Conservation (phyloP, 1,139 yeast genomes). For the Wickerhamomyces sp. region DNA sequence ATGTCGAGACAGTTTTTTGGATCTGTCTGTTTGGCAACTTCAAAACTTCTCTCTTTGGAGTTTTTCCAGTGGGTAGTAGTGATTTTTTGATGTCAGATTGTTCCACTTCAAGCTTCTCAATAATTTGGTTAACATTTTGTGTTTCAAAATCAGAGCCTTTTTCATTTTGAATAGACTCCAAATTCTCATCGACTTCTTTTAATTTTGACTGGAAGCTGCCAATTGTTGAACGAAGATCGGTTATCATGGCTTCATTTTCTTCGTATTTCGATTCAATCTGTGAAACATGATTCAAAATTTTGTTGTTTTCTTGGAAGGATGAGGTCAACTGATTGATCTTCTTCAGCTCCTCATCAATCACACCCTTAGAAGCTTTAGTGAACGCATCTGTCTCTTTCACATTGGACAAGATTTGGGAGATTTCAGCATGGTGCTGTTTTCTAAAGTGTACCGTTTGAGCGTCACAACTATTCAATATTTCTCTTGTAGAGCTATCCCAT, state of each 20-base stretch:
- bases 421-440: conserved; percentile 20
- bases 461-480: conserved; percentile 30
- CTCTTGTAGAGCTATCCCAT: conserved; percentile 30
- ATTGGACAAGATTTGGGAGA: conserved; percentile 15
- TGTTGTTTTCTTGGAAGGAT: conserved; percentile 7
- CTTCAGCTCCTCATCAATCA: conserved; percentile 17
- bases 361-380: conserved; percentile 8
- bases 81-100: conserved; percentile 19
- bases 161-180: conserved; percentile 7
- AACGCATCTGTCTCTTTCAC: conserved; percentile 15
- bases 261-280: conserved; percentile 5
- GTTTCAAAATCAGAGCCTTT: conserved; percentile 11
- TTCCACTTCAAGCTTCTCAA: conserved; percentile 21
- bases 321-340: conserved; percentile 11
- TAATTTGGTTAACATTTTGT: conserved; percentile 15
- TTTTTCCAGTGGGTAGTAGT: conserved; percentile 24
- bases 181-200: neutral
- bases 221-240: conserved; percentile 2
- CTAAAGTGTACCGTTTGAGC: conserved; percentile 25
- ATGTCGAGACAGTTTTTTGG: conserved; percentile 3
- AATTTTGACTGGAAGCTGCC: conserved; percentile 2
- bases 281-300: conserved; percentile 3
- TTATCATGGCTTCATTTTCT: neutral
- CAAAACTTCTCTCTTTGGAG: conserved; percentile 21
- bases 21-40: conserved; percentile 11